Conservation (phyloP, 1,139 yeast genomes). For the Geotrichum bryndzae region DNA sequence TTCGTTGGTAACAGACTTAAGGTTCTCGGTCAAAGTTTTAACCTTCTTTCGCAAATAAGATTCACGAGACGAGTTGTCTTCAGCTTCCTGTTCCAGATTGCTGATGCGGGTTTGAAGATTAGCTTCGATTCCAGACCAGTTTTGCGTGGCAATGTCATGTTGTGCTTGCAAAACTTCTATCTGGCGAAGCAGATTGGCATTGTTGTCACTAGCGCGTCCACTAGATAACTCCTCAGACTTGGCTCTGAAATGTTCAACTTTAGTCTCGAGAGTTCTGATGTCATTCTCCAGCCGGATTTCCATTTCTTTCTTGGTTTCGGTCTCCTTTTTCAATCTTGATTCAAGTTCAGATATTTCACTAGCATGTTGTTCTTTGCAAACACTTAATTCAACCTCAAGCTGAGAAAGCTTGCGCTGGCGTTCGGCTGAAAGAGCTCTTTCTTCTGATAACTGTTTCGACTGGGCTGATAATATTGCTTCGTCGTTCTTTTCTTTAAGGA, state of each 20-base stretch:
- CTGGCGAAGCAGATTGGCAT: constrained; percentile 33
- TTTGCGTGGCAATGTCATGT: constrained; percentile 58
- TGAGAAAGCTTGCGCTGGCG: constrained; percentile 22
- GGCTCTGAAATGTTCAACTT: constrained; percentile 41
- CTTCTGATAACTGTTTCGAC: constrained; percentile 24
- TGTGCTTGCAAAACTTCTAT: constrained; percentile 59
- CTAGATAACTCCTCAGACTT: constrained; percentile 37
- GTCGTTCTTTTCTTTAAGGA: constrained; percentile 25
- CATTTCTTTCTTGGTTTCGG: constrained; percentile 16
- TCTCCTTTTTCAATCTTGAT: constrained; percentile 21
- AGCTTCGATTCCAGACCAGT: constrained; percentile 60
- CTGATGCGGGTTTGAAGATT: constrained; percentile 46
- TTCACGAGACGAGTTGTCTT: constrained; percentile 28
- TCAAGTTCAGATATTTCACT: constrained; percentile 26
- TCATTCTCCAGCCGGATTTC: constrained; percentile 30
- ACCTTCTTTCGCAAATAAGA: constrained; percentile 24
- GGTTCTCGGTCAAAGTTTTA: constrained; percentile 23
- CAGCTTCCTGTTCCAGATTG: constrained; percentile 40
- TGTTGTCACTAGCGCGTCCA: constrained; percentile 24
- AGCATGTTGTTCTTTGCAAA: constrained; percentile 19
- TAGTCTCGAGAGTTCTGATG: constrained; percentile 36
- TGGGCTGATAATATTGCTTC: constrained; percentile 24
- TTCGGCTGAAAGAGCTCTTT: constrained; percentile 12
- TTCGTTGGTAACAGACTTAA: constrained; percentile 22
- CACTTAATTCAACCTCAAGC: constrained; percentile 18